Base-by-base conservation (phyloP, 495 filamentous ascomycete genomes). In the Penicillium arizonense region DNA sequence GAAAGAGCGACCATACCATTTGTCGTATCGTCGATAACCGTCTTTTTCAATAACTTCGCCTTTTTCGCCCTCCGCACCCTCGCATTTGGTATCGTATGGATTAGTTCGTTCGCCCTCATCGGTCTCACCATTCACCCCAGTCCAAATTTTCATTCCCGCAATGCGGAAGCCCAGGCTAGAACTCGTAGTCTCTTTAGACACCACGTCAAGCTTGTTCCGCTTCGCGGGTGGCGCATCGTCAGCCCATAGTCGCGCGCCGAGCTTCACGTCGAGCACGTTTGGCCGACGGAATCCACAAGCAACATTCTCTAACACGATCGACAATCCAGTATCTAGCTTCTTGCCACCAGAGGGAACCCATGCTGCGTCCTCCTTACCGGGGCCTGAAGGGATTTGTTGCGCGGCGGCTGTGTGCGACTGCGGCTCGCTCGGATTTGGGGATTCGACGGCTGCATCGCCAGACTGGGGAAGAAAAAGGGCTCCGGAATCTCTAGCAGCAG, bases 181-280 rank as follows among this genome's bases (percentile, higher is more conserved):
- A 62, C 87, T 90, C 2, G 94, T 98, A 14, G 91, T 96, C 56
- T 85, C 82, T 46, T 82, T 78, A 13, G 82, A 81, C 32, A 96
- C 86, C 44, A 87, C 82, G 65, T 97, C 90, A 38, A 98, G 82
- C 46, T 89, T 82, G 24, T 74, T 76, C 26, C 86, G 81, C 75
- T 98, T 98, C 44, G 87, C 82, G 35, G 75, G 69, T 16, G 83
- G 82, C 38, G 94, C 90, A 67, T 88, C 83, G 44, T 93, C 86
- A 5, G 88, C 92, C 88, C 91, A 97, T 18, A 98, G 71, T 45
- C 87, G 81, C 24, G 84, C 80, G 21, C 94, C 94, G 32, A 98
- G 82, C 67, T 98, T 98, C 54, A 96, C 80, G 62, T 98, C 94
- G 51, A 98, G 71, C n/a, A 97, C 90, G 61, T 97, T 97, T 12